phyloP scores from a whole-genome alignment of 2,329 filamentous ascomycete species.

The Xylaria sp. region DNA sequence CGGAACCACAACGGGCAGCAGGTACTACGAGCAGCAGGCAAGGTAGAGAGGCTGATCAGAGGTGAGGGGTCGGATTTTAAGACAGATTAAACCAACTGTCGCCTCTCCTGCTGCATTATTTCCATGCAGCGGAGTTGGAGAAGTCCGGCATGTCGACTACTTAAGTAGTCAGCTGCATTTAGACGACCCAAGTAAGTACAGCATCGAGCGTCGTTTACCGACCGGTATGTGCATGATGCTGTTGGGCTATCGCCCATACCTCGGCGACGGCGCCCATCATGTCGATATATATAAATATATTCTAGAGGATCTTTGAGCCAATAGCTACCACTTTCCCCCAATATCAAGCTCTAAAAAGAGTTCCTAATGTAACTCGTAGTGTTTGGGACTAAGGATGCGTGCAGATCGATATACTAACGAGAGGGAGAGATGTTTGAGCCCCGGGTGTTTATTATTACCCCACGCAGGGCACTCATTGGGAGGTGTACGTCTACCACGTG shows the following conservation, averaged over 20 bases:
- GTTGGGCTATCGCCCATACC: not conserved
- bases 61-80: not conserved
- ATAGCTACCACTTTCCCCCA: not conserved
- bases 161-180: not conserved
- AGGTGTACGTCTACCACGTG: no score
- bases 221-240: not conserved
- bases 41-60: not conserved
- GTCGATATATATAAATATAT: no score
- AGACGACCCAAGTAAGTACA: not conserved
- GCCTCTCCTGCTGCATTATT: not conserved
- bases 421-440: no score
- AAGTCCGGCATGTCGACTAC: conserved; percentile 12
- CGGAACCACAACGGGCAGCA: not conserved
- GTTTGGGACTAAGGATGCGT: no score
- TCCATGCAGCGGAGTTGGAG: conserved; percentile 12
- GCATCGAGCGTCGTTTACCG: not conserved
- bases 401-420: no score
- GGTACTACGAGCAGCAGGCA: not conserved
- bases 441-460: no score
- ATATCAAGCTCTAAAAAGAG: not conserved
- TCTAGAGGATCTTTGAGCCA: not conserved
- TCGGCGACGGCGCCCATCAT: not conserved
- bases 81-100: not conserved
- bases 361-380: no score
- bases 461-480: no score